phyloP scores from a whole-genome alignment of 108 stramenopile species.

The Chaetoceros muelleri region DNA sequence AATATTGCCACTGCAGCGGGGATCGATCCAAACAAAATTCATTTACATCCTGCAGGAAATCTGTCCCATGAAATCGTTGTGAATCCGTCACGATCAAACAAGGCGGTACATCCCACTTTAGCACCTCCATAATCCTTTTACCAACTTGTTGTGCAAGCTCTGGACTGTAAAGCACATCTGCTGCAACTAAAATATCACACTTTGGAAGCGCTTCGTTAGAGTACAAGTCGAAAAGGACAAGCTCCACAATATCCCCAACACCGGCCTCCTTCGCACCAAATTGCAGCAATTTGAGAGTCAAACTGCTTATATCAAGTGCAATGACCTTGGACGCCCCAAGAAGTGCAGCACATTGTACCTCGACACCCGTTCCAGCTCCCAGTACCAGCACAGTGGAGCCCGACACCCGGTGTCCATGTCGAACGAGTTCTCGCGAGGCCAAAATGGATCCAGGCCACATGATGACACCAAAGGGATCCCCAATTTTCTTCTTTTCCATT shows the following conservation, averaged over 20 bases:
- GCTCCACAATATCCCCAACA: slow-evolving; percentile 8
- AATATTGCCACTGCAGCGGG: slow-evolving; percentile 29
- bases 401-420: slow-evolving; percentile 10
- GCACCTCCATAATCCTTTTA: slow-evolving; percentile 37
- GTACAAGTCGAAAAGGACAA: slow-evolving; percentile 24
- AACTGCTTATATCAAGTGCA: slow-evolving; percentile 67
- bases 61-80: slow-evolving; percentile 57
- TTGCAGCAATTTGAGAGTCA: slow-evolving; percentile 45
- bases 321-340: slow-evolving; percentile 55
- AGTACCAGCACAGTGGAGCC: slow-evolving; percentile 39
- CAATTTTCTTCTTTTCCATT: slow-evolving; percentile 14
- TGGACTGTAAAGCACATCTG: slow-evolving; percentile 70
- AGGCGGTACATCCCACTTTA: slow-evolving; percentile 8
- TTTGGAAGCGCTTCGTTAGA: slow-evolving; percentile 21
- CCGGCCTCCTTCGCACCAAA: slow-evolving; percentile 34
- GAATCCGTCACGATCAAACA: slow-evolving; percentile 59
- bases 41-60: slow-evolving; percentile 33
- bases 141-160: slow-evolving; percentile 48
- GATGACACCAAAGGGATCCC: slow-evolving; percentile 76
- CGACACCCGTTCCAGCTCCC: slow-evolving; percentile 72
- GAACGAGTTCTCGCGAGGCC: slow-evolving; percentile 50
- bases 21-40: slow-evolving; percentile 7
- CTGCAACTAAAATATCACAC: slow-evolving; percentile 52
- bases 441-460: slow-evolving; percentile 73
- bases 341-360: slow-evolving; percentile 53